Evolutionary conservation across 352 stramenopile genomes (phyloP).

Genomic region (Phytophthora meadii): DNA sequence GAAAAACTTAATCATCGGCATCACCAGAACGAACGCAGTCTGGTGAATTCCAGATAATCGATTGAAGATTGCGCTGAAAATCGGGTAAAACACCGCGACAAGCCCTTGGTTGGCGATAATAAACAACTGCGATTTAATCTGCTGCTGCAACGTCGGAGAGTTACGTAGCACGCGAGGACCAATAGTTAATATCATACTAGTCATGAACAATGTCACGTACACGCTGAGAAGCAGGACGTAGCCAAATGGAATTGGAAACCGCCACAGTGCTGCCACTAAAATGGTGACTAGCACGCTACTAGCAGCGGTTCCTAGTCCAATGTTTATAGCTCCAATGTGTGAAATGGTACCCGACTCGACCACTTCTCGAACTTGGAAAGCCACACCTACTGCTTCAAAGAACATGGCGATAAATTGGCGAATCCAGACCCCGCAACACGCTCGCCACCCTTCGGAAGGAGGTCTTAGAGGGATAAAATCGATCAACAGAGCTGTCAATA

Average conservation of each 20-base stretch:
- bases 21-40: constrained; percentile 8
- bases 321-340: constrained; percentile 1
- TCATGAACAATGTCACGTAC: constrained; percentile 11
- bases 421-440: constrained; percentile 27
- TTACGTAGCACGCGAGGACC: neutral
- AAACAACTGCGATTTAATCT: constrained; percentile 10
- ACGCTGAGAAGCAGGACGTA: constrained; percentile 2
- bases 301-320: constrained; percentile 9
- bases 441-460: constrained; percentile 19
- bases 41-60: constrained; percentile 9
- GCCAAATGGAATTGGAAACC: constrained; percentile 33
- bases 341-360: constrained; percentile 11
- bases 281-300: constrained; percentile 10
- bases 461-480: constrained; percentile 29
- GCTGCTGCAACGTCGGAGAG: constrained; percentile 1
- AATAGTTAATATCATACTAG: constrained; percentile 11
- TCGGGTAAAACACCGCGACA: constrained; percentile 13
- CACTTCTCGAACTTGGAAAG: constrained; percentile 16
- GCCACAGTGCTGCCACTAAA: constrained; percentile 7
- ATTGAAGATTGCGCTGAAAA: constrained; percentile 25
- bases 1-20: constrained; percentile 24
- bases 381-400: constrained; percentile 5
- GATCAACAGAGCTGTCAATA: constrained; percentile 10
- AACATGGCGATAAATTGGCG: constrained; percentile 15
- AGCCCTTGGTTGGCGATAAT: constrained; percentile 18